Percentiles rank a stretch among this genome's conserved stretches.
Conservation (phyloP, 2,329 filamentous ascomycete genomes). For the Xylaria sp. region DNA sequence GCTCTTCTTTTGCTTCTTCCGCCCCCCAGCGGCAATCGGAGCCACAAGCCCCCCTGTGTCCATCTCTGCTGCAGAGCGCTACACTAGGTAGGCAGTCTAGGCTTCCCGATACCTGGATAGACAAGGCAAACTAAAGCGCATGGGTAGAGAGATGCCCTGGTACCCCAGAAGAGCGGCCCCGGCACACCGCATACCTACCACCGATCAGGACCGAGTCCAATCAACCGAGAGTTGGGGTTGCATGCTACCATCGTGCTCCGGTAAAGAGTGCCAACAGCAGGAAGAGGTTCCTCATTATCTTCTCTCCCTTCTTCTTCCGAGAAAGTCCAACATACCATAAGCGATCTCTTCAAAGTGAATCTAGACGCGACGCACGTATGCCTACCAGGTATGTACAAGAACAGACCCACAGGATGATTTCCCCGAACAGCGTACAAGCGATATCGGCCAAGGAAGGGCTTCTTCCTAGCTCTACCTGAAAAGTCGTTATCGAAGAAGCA, state of each 20-base stretch:
- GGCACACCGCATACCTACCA: not conserved
- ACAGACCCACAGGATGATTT: not conserved
- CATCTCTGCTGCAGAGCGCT: not conserved
- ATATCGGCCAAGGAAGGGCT: conserved; percentile 27
- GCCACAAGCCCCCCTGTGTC: not conserved
- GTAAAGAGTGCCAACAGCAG: not conserved
- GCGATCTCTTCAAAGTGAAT: not conserved
- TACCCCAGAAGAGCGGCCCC: conserved; percentile 11
- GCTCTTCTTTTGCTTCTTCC: conserved; percentile 6
- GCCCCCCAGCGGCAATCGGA: conserved; percentile 35
- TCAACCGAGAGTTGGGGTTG: not conserved
- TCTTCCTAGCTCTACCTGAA: conserved; percentile 8
- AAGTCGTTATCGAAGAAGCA: conserved; percentile 18
- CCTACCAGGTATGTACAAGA: not conserved
- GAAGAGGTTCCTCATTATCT: not conserved
- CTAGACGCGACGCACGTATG: not conserved
- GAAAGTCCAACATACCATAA: not conserved
- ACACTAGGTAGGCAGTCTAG: not conserved
- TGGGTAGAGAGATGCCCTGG: conserved; percentile 1
- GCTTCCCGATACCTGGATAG: not conserved
- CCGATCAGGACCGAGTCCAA: not conserved
- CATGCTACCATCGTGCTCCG: not conserved
- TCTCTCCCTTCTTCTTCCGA: not conserved
- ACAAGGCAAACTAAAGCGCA: not conserved
- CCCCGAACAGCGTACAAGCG: conserved; percentile 6